These are phyloP conservation scores for Cyathus striatus DNA, from an alignment of 768 basidiomycete species.

Conservation along the genomic window DNA sequence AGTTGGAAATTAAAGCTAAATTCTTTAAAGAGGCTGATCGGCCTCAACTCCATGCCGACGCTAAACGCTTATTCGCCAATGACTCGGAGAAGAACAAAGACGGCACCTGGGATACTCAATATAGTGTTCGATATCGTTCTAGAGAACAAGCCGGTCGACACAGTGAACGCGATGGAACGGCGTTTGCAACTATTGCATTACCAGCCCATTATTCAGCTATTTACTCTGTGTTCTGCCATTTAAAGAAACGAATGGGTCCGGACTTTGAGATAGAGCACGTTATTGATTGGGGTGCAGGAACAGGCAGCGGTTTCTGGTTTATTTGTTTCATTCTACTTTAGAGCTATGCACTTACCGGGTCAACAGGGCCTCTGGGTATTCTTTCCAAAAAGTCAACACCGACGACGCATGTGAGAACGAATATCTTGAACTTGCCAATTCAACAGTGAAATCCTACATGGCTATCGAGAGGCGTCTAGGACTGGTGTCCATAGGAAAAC, in stretches of 20 bases:
- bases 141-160: constrained; percentile 53
- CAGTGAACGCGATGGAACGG: constrained; percentile 68
- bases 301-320: constrained; percentile 82
- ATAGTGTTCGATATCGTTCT: constrained; percentile 57
- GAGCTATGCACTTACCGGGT: constrained; percentile 6
- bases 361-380: constrained; percentile 59
- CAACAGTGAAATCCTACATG: constrained; percentile 57
- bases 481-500: constrained; percentile 60
- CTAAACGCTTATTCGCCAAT: constrained; percentile 60
- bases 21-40: constrained; percentile 53
- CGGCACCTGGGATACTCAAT: constrained; percentile 49
- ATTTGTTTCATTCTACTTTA: constrained; percentile 9
- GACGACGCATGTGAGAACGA: constrained; percentile 14
- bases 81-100: constrained; percentile 17
- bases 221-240: constrained; percentile 63
- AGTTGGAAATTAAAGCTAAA: background rate
- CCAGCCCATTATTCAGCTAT: constrained; percentile 85
- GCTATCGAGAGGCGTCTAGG: constrained; percentile 78
- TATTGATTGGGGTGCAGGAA: constrained; percentile 82
- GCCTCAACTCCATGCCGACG: constrained; percentile 60
- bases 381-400: constrained; percentile 44
- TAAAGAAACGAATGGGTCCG: constrained; percentile 57
- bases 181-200: constrained; percentile 81
- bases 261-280: constrained; percentile 58
- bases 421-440: constrained; percentile 37